phyloP scores from a whole-genome alignment of 2,329 filamentous ascomycete species.

The Teratosphaeria viscida region DNA sequence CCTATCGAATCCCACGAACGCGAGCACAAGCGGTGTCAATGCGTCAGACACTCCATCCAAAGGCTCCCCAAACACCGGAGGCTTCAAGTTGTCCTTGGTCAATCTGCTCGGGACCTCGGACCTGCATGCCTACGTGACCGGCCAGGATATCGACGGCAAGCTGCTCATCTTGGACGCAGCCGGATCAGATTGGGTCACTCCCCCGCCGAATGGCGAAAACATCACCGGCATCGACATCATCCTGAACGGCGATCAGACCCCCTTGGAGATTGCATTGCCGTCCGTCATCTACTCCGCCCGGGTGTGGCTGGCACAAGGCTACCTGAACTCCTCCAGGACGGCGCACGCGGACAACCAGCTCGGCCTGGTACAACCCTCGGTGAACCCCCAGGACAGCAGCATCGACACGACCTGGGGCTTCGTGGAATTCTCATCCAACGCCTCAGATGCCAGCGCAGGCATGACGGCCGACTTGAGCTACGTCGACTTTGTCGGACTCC shows the following conservation, averaged over 20 bases:
- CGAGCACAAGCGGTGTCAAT: background rate
- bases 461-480: constrained; percentile 32
- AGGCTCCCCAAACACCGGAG: background rate
- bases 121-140: constrained; percentile 39
- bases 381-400: constrained; percentile 29
- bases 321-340: constrained; percentile 34
- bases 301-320: constrained; percentile 37
- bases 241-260: constrained; percentile 28
- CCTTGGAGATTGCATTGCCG: constrained; percentile 31
- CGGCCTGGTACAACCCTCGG: constrained; percentile 40
- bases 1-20: background rate
- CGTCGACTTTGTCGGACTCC: constrained; percentile 18
- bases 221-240: constrained; percentile 32
- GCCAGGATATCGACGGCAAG: constrained; percentile 30
- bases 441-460: constrained; percentile 22
- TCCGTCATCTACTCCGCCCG: constrained; percentile 34
- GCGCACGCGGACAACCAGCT: constrained; percentile 18
- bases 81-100: constrained; percentile 21
- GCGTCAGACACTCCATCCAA: background rate
- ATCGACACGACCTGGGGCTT: constrained; percentile 34
- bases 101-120: constrained; percentile 33
- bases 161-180: constrained; percentile 36
- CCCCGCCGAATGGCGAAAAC: constrained; percentile 27
- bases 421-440: constrained; percentile 37
- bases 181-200: constrained; percentile 26